These are phyloP conservation scores for Nissolia schottii DNA, from an alignment of 306 rosid genomes.

Conservation along the genomic window DNA sequence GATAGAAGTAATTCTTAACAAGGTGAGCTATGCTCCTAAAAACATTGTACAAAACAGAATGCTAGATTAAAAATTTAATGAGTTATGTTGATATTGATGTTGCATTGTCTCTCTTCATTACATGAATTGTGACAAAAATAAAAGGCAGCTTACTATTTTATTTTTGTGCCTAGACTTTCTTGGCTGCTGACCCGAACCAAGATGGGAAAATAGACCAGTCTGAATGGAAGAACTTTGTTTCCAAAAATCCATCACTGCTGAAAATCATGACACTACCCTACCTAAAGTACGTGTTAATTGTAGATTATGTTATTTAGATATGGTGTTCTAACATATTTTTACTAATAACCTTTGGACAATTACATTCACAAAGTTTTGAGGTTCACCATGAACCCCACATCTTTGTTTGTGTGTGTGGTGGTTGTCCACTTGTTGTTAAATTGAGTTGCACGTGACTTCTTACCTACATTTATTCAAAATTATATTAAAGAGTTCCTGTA, in stretches of 20 bases:
- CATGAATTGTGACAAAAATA: not conserved
- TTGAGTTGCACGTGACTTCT: too few species aligned
- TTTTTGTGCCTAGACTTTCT: constrained; percentile 61
- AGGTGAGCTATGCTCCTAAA: constrained; percentile 41
- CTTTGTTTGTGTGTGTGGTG: too few species aligned
- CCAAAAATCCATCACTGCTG: constrained; percentile 67
- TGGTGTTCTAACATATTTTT: too few species aligned
- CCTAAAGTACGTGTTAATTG: constrained; percentile 45
- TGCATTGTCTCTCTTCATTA: not conserved
- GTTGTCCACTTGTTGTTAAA: too few species aligned
- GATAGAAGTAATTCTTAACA: constrained; percentile 64
- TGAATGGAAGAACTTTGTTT: constrained; percentile 73
- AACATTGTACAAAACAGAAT: not conserved
- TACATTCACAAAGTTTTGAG: too few species aligned
- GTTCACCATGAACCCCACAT: too few species aligned
- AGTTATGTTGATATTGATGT: not conserved
- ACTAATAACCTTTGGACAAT: too few species aligned
- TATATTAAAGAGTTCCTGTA: too few species aligned
- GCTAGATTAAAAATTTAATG: too few species aligned
- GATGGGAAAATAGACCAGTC: constrained; percentile 83
- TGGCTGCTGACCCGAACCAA: constrained; percentile 76
- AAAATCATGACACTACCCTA: constrained; percentile 92
- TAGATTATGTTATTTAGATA: too few species aligned
- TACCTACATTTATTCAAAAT: too few species aligned
- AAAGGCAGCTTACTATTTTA: not conserved